Evolutionary conservation across 2,329 filamentous ascomycete species (phyloP), one percentile per base, ranked within the genome.

Genomic region (Xylariaceae sp.): DNA sequence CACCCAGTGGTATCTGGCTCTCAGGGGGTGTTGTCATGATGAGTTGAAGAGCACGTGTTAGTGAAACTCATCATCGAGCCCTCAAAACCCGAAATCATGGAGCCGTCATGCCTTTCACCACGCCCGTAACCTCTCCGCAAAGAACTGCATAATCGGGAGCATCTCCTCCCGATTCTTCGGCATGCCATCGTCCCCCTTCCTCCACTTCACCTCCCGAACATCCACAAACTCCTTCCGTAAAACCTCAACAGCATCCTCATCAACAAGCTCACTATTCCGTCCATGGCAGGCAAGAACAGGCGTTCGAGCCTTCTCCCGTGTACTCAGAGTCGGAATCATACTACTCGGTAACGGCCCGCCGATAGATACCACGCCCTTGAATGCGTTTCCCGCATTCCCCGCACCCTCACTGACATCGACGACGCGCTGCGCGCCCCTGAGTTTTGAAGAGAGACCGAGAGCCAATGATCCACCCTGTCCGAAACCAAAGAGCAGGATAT

Each of bases 131-230:
- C 87, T 81, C 54, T 87, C 81, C 0, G 87, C 87, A 67, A 92
- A 82, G 67, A 88, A 97, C 69, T 88, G 84, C 91, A 97, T 97
- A 61, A 97, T 82, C 0, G 92, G 92, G 68, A 92, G 71, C 82
- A 95, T 92, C 79, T 97, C 92, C 9, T 95, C 91, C 56, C 88
- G 80, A 71, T 81, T 88, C 51, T 80, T 78, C n/a, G 92, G 91
- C 92, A 97, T 96, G 1, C 82, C 82, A 73, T 96, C 90, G 4
- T 87, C 89, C 2, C 73, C 74, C 69, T 87, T 84, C 68, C 80
- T 82, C 85, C 89, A 94, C 68, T 83, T 83, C 58, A 85, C 85
- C 64, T 87, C 79, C 72, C 85, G 80, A 18, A 90, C 85, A 67
- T 85, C 80, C 64, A 80, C 76, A 73, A 93, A 94, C 57, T 83